Percentiles rank a stretch among this genome's conserved stretches.
Conservation (phyloP, 345 rosid species). For the Turnera subulata region DNA sequence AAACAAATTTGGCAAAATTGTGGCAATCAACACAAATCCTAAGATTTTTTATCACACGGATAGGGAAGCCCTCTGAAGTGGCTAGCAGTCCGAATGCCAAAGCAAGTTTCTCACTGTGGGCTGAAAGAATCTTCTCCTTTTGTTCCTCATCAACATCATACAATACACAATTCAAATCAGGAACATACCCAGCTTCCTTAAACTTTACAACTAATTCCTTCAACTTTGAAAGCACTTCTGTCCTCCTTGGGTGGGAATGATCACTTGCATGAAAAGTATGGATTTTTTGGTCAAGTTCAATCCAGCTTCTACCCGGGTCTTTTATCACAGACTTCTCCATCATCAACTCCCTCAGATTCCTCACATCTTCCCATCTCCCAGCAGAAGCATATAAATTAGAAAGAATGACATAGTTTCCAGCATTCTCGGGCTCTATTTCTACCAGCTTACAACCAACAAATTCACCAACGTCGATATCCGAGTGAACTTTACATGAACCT, state of each 20-base stretch:
- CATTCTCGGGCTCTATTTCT: conserved; percentile 77
- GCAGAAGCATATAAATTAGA: conserved; percentile 81
- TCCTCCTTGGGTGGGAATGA: conserved; percentile 71
- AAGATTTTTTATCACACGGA: conserved; percentile 76
- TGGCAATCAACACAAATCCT: conserved; percentile 88
- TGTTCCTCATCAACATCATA: conserved; percentile 88
- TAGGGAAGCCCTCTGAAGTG: conserved; percentile 38
- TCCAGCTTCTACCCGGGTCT: conserved; percentile 91
- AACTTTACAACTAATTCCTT: conserved; percentile 48
- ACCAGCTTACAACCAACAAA: conserved; percentile 51
- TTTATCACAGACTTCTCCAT: conserved; percentile 60
- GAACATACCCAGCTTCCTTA: conserved; percentile 79
- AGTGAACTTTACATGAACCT: conserved; percentile 84
- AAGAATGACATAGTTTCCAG: conserved; percentile 77
- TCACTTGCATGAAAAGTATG: conserved; percentile 81
- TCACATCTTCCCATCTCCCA: conserved; percentile 84
- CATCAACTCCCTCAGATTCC: conserved; percentile 60
- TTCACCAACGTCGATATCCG: conserved; percentile 59
- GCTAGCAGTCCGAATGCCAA: conserved; percentile 69
- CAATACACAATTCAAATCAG: conserved; percentile 72
- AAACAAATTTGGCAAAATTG: conserved; percentile 74
- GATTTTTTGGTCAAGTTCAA: conserved; percentile 61
- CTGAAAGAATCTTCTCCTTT: conserved; percentile 76
- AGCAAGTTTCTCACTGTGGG: conserved; percentile 89
- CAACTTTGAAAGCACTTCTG: conserved; percentile 49